A percentile compares a stretch with the other conserved stretches of the same genome.
These are phyloP conservation scores for Yarrowia alimentaria DNA, from an alignment of 805 yeast species.

Conservation along the genomic window DNA sequence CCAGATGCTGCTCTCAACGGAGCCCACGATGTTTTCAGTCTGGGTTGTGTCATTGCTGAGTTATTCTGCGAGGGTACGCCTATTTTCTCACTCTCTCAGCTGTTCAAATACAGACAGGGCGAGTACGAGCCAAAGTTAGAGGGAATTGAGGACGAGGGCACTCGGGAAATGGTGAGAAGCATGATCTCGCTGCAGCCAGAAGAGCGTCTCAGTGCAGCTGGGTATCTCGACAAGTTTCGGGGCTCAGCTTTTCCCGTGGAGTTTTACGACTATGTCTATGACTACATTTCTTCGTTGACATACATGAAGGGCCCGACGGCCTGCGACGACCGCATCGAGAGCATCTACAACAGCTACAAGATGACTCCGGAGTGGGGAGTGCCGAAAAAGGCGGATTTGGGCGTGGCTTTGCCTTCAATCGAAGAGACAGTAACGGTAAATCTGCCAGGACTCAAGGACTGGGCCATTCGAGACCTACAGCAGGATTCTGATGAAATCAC, in stretches of 20 bases:
- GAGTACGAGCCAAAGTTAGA: slow-evolving; percentile 65
- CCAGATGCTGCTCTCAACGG: slow-evolving; percentile 37
- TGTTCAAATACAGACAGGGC: slow-evolving; percentile 73
- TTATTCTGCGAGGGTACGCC: slow-evolving; percentile 83
- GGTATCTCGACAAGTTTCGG: slow-evolving; percentile 52
- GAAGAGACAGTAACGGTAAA: slow-evolving; percentile 16
- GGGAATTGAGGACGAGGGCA: slow-evolving; percentile 50
- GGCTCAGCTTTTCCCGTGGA: slow-evolving; percentile 60
- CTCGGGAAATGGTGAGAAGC: slow-evolving; percentile 55
- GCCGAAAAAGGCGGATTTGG: slow-evolving; percentile 6
- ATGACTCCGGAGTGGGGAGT: slow-evolving; percentile 21
- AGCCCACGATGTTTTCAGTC: slow-evolving; percentile 58
- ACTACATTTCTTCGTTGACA: slow-evolving; percentile 48
- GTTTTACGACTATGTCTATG: slow-evolving; percentile 65
- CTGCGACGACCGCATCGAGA: slow-evolving; percentile 54
- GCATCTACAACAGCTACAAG: slow-evolving; percentile 54
- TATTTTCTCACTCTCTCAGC: slow-evolving; percentile 78
- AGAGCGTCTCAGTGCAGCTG: slow-evolving; percentile 55
- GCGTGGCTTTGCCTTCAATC: not conserved
- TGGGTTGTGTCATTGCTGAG: slow-evolving; percentile 82
- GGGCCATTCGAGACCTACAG: slow-evolving; percentile 26
- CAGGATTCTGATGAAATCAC: slow-evolving; percentile 6
- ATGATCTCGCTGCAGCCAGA: slow-evolving; percentile 67
- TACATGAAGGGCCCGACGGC: slow-evolving; percentile 30
- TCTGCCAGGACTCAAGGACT: slow-evolving; percentile 5